These are phyloP conservation scores for Pythium volutum DNA, from an alignment of 352 stramenopile species.

Conservation along the genomic window DNA sequence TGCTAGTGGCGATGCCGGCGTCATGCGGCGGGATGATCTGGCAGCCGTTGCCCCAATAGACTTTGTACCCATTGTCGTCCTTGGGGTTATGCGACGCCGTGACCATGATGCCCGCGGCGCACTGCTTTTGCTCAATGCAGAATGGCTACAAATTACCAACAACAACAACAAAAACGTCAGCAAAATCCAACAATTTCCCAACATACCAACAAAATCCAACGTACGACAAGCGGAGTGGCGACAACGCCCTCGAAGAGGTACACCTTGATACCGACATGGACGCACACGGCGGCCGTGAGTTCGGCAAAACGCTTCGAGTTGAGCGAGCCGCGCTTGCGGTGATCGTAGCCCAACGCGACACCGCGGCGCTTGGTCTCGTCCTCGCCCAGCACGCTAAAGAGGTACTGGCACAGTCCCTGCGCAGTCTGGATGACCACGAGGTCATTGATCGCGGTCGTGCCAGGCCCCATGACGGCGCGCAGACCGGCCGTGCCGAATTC, in stretches of 20 bases:
- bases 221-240: constrained; percentile 93
- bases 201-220: constrained; percentile 6
- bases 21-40: constrained; percentile 98
- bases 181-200: background rate
- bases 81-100: constrained; percentile 99
- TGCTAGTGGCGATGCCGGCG: constrained; percentile 88
- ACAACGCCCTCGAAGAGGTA: constrained; percentile 90
- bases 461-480: constrained; percentile 86
- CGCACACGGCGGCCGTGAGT: constrained; percentile 80
- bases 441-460: constrained; percentile 90
- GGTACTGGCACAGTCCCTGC: constrained; percentile 89
- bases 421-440: constrained; percentile 91
- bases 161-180: background rate
- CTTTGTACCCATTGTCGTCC: constrained; percentile 98
- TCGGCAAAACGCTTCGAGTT: constrained; percentile 88
- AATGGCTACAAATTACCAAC: constrained; percentile 43
- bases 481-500: constrained; percentile 92
- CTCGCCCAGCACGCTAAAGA: constrained; percentile 65
- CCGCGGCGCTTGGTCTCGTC: constrained; percentile 71
- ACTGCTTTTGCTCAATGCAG: constrained; percentile 75
- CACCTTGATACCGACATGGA: constrained; percentile 85
- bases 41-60: constrained; percentile 93
- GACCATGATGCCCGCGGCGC: constrained; percentile 90
- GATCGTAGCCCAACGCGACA: constrained; percentile 90
- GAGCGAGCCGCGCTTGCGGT: constrained; percentile 70